Evolutionary conservation across 2,329 filamentous ascomycete genomes (phyloP).

Genomic region (Arthrobotrys sinensis): DNA sequence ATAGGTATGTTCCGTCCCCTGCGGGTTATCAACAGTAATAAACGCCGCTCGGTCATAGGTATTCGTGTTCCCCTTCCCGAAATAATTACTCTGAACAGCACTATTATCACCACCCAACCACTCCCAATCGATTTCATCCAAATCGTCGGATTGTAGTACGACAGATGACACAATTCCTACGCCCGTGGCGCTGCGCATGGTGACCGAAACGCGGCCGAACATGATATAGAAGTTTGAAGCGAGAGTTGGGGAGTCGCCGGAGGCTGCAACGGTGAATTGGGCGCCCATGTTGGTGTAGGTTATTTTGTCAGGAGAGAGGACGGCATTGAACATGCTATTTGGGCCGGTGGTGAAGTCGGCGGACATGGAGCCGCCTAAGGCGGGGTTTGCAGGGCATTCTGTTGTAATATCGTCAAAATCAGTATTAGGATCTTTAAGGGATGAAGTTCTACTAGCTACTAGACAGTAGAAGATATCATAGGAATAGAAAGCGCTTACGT

Average conservation of each 20-base stretch:
- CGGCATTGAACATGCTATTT: constrained; percentile 82
- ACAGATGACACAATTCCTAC: constrained; percentile 93
- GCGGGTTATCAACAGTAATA: constrained; percentile 78
- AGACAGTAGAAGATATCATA: constrained; percentile 3
- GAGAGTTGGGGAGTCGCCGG: constrained; percentile 88
- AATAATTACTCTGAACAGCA: constrained; percentile 97
- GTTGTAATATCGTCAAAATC: constrained; percentile 34
- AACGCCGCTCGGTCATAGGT: constrained; percentile 90
- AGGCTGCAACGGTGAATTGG: constrained; percentile 81
- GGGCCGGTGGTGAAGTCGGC: constrained; percentile 85
- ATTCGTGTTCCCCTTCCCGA: constrained; percentile 89
- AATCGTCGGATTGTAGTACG: constrained; percentile 88
- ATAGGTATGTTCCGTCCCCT: constrained; percentile 86
- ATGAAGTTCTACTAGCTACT: constrained; percentile 61
- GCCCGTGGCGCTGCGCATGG: constrained; percentile 87
- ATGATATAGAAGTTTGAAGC: constrained; percentile 97
- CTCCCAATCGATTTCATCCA: constrained; percentile 98
- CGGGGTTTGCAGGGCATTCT: constrained; percentile 82
- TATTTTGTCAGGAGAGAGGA: constrained; percentile 73
- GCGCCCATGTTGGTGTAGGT: constrained; percentile 84
- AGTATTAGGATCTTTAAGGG: constrained; percentile 6
- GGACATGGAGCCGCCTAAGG: constrained; percentile 84
- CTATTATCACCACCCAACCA: constrained; percentile 85
- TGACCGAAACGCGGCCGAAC: constrained; percentile 92
- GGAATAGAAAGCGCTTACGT: constrained; percentile 64